Evolutionary conservation across 805 yeast species (phyloP), one percentile per base, ranked within the genome.

Genomic region (Candida alai): DNA sequence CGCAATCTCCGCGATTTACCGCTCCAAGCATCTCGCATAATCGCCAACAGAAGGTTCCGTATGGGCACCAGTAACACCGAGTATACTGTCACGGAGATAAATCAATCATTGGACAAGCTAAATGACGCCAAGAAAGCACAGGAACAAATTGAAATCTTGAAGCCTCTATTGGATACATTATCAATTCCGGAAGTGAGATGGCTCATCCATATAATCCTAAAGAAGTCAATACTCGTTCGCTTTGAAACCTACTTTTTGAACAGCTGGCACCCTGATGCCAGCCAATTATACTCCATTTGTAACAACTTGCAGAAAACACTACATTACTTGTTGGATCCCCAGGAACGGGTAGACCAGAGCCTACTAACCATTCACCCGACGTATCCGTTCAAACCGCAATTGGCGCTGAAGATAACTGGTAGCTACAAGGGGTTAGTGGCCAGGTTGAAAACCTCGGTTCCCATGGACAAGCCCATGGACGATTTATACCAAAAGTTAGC

Each of bases 231-330:
- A n/a, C 57, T 84, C n/a, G 73, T 78, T 4, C 70, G 77, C 6
- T 68, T 78, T 39, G 90, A 84, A 44, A 66, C 70, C 19, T 58
- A 68, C 9, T 68, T 87, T 36, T 59, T 87, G 31, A 47, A 56
- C 4, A 45, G 60, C 19, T 88, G 89, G 85, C 94, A 87, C 54
- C 87, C 88, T 0, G 89, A 86, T 53, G 90, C 94, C 0, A 61
- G 68, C 7, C 70, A 68, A 3, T 70, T 84, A 18, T 76, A 69
- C 41, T 75, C 78, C 39, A 77, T 84, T 5, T 83, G 87, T 3
- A 76, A 78, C 35, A 76, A 77, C 47, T 54, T 88, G 30, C 68
- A 75, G 41, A 59, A 70, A 7, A 80, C 84, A 1, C 77, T 87
- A 41, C 44, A 59, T 39, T 74, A 67, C 34, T 59, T 87, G 6